Base-by-base conservation (phyloP, 345 rosid genomes). In the Salix suchowensis region DNA sequence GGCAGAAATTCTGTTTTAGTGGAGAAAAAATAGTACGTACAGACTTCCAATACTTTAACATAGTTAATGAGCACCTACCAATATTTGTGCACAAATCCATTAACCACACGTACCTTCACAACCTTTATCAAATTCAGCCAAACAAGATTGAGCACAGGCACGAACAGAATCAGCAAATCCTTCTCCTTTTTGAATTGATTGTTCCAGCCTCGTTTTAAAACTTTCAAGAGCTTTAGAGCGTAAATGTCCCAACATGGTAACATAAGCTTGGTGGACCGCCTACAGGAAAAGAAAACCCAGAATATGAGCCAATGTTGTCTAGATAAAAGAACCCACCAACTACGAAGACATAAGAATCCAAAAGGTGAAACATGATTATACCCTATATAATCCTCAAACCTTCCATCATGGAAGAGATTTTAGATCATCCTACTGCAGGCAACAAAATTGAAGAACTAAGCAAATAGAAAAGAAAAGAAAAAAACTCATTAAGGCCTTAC, bases 91-190 rank as follows among this genome's bases (percentile, higher is more conserved):
- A 46, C 16, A 14, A 46, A 46, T 46, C 50, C 5, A 46, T 46
- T 11, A 46, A 46, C 18, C 50, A 46, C 50, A 46, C 6, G 19
- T 85, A 92, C 93, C 97, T 86, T 84, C 73, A 78, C 87, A 89
- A 78, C 87, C 91, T 86, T 81, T 80, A 82, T 92, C 92, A 88
- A 88, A 92, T 67, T 89, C 89, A 36, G 71, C 81, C 83, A 90
- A 80, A 81, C 88, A 89, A 72, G 86, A 78, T 24, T 85, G 76
- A 42, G 58, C 54, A 75, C 88, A 86, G 71, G 74, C 70, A 77
- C 75, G 85, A 72, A 77, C 95, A 82, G 91, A 85, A 70, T 79
- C 89, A 75, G 95, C 92, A 73, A 90, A 89, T 77, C 91, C 89
- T 78, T 88, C 83, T 52, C 93, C 92, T 77, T 76, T 68, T 36